phyloP scores from a whole-genome alignment of 73 alveolate species.

The Paramecium sonneborni region DNA sequence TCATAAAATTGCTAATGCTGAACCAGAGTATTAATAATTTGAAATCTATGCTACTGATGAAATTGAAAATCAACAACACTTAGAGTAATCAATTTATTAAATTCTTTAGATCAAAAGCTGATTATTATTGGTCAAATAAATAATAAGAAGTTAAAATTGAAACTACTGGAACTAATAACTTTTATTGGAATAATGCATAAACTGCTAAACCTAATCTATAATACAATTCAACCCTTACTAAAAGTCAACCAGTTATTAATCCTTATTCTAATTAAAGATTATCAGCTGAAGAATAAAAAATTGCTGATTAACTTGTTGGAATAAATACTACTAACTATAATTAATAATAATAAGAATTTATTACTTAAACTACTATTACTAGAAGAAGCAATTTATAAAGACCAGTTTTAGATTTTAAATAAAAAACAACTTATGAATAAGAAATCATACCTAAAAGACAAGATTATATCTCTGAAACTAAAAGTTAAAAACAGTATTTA shows the following conservation, averaged over 20 bases:
- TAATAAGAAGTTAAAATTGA: neutral
- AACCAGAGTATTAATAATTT: neutral
- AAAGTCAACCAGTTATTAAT: too few relatives aligned
- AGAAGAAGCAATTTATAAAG: slow-evolving; percentile 32
- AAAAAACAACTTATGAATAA: neutral
- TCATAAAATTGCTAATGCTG: neutral
- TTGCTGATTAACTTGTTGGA: too few relatives aligned
- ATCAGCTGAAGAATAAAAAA: too few relatives aligned
- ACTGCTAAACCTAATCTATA: too few relatives aligned
- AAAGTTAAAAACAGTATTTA: neutral
- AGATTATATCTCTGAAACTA: neutral
- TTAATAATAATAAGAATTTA: neutral
- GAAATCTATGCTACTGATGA: neutral
- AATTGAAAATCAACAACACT: neutral
- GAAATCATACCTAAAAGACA: neutral
- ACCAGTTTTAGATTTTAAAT: slow-evolving; percentile 49
- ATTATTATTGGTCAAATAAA: neutral
- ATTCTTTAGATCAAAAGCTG: neutral
- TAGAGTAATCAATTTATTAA: neutral
- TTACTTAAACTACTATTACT: neutral
- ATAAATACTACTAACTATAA: too few relatives aligned
- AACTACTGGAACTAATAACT: neutral
- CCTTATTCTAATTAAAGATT: too few relatives aligned
- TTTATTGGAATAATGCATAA: neutral
- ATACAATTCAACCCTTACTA: too few relatives aligned